Evolutionary conservation across 768 basidiomycete species (phyloP).

Genomic region (Suillus decipiens): DNA sequence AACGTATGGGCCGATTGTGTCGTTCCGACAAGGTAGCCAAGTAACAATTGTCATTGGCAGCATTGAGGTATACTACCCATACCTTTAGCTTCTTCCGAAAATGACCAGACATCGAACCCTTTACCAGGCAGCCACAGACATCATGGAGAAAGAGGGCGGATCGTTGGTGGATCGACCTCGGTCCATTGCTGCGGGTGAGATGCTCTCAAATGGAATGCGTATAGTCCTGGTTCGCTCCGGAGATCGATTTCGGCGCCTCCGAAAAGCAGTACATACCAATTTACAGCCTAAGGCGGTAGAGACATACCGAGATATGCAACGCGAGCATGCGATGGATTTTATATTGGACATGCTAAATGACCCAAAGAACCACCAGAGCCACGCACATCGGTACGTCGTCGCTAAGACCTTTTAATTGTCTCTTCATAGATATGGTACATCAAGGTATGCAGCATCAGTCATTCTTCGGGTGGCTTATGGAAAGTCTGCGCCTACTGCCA

Average conservation of each 20-base stretch:
- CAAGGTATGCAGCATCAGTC: not conserved
- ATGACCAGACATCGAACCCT: too few relatives aligned
- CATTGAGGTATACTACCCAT: too few relatives aligned
- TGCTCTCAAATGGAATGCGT: too few relatives aligned
- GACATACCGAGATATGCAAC: constrained; percentile 36
- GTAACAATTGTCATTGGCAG: too few relatives aligned
- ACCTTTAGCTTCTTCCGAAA: too few relatives aligned
- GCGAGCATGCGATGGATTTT: constrained; percentile 26
- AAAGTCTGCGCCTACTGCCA: not conserved
- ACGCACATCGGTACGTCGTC: constrained; percentile 19
- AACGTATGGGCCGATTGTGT: too few relatives aligned
- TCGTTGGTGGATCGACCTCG: too few relatives aligned
- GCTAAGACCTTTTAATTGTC: not conserved
- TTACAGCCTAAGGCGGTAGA: not conserved
- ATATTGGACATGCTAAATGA: constrained; percentile 25
- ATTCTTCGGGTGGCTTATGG: not conserved
- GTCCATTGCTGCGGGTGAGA: too few relatives aligned
- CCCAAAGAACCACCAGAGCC: constrained; percentile 13
- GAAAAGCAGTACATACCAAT: not conserved
- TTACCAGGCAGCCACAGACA: too few relatives aligned
- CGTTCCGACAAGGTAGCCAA: too few relatives aligned
- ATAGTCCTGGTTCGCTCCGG: too few relatives aligned
- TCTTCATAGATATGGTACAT: not conserved
- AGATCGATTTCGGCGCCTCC: not conserved
- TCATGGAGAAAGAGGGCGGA: too few relatives aligned